phyloP scores from a whole-genome alignment of 2,329 filamentous ascomycete genomes.

The Diaporthe eres region DNA sequence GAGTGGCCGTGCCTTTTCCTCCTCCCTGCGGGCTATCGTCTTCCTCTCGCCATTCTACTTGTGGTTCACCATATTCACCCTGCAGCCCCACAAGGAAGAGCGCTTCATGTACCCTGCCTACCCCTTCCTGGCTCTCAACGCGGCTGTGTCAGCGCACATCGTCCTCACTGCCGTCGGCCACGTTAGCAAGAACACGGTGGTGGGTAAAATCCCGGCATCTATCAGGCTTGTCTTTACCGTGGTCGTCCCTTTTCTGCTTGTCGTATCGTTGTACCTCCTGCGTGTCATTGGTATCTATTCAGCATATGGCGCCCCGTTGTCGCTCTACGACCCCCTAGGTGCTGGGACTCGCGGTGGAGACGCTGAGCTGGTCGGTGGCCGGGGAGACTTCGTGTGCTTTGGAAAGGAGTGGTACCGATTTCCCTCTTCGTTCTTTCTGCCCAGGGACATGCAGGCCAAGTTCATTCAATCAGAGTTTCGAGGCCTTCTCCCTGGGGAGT shows the following conservation, averaged over 20 bases:
- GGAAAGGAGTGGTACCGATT: conserved; percentile 99
- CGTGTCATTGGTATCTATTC: conserved; percentile 83
- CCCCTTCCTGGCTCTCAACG: conserved; percentile 90
- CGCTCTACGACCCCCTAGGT: conserved; percentile 78
- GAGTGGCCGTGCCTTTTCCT: conserved; percentile 75
- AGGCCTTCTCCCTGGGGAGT: conserved; percentile 91
- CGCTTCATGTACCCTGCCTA: conserved; percentile 99
- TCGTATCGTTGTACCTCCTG: conserved; percentile 32
- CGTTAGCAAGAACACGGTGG: conserved; percentile 74
- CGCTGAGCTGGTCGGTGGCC: conserved; percentile 61
- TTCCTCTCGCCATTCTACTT: conserved; percentile 92
- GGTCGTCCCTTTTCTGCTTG: conserved; percentile 66
- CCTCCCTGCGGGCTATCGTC: conserved; percentile 80
- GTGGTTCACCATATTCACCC: conserved; percentile 92
- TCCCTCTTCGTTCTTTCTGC: conserved; percentile 92
- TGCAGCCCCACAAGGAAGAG: conserved; percentile 97
- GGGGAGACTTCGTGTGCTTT: conserved; percentile 83
- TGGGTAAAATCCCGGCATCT: conserved; percentile 80
- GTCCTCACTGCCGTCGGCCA: conserved; percentile 82
- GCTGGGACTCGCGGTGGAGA: conserved; percentile 61
- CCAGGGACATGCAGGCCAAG: conserved; percentile 85
- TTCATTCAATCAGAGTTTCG: conserved; percentile 93
- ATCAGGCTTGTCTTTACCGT: conserved; percentile 79
- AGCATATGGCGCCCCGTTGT: conserved; percentile 86
- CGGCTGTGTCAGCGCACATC: conserved; percentile 86